Percentiles rank a stretch among this genome's conserved stretches.
Conservation (phyloP, 768 basidiomycete species). For the Pleurotus pulmonarius region DNA sequence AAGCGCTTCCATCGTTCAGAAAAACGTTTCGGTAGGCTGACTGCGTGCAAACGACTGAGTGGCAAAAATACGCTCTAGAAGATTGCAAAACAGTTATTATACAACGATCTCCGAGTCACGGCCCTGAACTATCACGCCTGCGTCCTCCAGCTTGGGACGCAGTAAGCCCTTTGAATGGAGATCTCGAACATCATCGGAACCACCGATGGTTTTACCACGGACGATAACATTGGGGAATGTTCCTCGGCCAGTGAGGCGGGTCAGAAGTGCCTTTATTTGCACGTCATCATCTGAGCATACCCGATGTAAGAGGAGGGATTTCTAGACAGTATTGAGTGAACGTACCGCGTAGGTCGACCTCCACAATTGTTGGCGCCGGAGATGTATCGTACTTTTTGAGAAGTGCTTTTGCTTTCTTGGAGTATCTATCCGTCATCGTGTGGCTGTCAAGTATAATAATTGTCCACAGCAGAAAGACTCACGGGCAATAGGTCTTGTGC, state of each 20-base stretch:
- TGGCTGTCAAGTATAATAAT: background rate
- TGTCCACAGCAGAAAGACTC: slow-evolving; percentile 21
- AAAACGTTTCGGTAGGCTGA: no score
- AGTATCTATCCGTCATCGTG: slow-evolving; percentile 40
- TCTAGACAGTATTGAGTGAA: slow-evolving; percentile 3
- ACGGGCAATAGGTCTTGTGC: slow-evolving; percentile 71
- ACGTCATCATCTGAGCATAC: slow-evolving; percentile 50
- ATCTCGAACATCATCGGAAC: slow-evolving; percentile 54
- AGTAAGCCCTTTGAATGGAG: slow-evolving; percentile 50
- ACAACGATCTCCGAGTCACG: no score
- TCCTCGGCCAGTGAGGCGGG: slow-evolving; percentile 57
- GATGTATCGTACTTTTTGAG: slow-evolving; percentile 55
- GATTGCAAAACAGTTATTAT: no score
- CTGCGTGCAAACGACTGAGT: no score
- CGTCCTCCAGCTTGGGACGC: slow-evolving; percentile 39
- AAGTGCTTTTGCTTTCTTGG: slow-evolving; percentile 57
- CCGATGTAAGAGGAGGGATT: background rate
- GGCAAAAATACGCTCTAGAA: no score
- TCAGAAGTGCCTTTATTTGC: slow-evolving; percentile 62
- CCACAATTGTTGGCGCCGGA: slow-evolving; percentile 66
- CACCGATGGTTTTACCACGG: slow-evolving; percentile 60
- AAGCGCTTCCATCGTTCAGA: no score
- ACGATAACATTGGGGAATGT: slow-evolving; percentile 80
- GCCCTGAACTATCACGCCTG: slow-evolving; percentile 35
- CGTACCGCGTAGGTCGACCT: slow-evolving; percentile 71